Percentiles rank a stretch among this genome's conserved stretches.
These are phyloP conservation scores for Arxiozyma heterogenica DNA, from an alignment of 1,139 yeast genomes.

Conservation along the genomic window DNA sequence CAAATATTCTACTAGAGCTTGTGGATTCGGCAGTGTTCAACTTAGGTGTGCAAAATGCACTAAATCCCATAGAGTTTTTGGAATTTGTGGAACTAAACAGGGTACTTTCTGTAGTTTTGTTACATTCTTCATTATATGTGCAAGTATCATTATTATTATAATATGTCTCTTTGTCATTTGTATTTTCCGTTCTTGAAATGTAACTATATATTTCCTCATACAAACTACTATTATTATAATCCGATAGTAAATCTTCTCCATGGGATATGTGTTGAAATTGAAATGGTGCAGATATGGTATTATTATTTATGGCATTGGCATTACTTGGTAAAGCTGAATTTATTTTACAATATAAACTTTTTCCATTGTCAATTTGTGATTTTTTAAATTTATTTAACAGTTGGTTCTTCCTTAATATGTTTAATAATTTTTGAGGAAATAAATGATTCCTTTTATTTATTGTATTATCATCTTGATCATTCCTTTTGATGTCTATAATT, in stretches of 20 bases:
- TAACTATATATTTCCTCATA: no score
- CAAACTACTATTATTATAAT: no score
- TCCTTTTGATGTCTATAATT: not conserved
- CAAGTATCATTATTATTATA: not conserved
- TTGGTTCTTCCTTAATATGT: not conserved
- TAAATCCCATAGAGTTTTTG: slow-evolving; percentile 3
- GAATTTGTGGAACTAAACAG: not conserved
- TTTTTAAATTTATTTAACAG: not conserved
- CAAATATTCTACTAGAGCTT: slow-evolving; percentile 1
- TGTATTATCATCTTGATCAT: not conserved
- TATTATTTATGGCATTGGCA: not conserved
- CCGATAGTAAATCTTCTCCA: slow-evolving; percentile 12
- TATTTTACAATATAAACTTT: slow-evolving; percentile 16
- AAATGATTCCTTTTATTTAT: not conserved
- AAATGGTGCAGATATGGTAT: not conserved
- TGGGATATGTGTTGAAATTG: slow-evolving; percentile 27
- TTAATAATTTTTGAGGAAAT: not conserved
- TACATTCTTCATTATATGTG: not conserved
- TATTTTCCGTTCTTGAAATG: not conserved
- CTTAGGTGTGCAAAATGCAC: slow-evolving; percentile 7
- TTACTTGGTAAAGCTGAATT: slow-evolving; percentile 14
- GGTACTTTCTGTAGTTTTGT: not conserved
- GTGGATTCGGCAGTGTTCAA: not conserved
- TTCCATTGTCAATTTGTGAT: not conserved
- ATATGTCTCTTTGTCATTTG: not conserved